These are phyloP conservation scores for Rostrohypoxylon terebratum DNA, from an alignment of 495 filamentous ascomycete species.

Conservation along the genomic window DNA sequence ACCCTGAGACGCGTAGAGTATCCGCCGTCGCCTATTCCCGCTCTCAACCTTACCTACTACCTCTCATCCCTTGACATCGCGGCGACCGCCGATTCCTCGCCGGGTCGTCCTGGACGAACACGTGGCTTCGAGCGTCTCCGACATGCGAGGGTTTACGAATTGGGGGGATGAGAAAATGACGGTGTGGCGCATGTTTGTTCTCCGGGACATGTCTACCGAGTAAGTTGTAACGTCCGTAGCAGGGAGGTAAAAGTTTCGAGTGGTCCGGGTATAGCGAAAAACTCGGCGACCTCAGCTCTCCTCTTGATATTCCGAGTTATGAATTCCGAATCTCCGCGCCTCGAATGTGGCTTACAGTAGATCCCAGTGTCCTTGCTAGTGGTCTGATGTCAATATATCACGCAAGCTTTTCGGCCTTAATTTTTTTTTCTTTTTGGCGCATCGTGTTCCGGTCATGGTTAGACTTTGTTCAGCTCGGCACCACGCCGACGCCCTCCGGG, in stretches of 20 bases:
- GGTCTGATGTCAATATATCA: constrained; percentile 6
- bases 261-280: background rate
- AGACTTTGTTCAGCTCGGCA: constrained; percentile 17
- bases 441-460: constrained; percentile 5
- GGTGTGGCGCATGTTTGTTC: background rate
- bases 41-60: background rate
- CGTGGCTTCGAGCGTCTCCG: constrained; percentile 7
- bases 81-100: background rate
- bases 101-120: background rate
- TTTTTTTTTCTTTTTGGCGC: background rate
- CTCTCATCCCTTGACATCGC: background rate
- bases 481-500: background rate
- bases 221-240: background rate
- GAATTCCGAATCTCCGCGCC: background rate
- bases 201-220: background rate
- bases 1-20: constrained; percentile 16
- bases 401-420: constrained; percentile 13
- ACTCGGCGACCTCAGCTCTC: constrained; percentile 8
- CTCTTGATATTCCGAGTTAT: background rate
- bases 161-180: background rate
- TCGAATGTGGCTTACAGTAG: constrained; percentile 12
- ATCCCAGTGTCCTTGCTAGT: background rate
- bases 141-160: background rate
- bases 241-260: background rate
- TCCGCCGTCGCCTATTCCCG: constrained; percentile 10